phyloP scores from a whole-genome alignment of 2,329 filamentous ascomycete genomes.

The Aureobasidium sp. region DNA sequence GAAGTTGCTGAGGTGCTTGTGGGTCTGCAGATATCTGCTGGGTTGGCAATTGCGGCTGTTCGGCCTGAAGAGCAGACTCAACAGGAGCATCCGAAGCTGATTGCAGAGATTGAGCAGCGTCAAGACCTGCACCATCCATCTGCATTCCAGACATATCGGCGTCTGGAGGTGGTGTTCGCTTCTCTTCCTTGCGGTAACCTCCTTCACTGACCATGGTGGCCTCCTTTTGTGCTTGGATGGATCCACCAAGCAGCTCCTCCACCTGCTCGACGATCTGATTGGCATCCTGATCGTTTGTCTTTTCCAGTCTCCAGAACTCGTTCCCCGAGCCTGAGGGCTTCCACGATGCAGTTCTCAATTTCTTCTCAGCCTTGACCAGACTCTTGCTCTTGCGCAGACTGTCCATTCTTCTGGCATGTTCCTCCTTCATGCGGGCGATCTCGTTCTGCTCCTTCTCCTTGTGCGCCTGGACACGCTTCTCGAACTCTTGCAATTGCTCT shows the following conservation, averaged over 20 bases:
- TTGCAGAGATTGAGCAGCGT: conserved; percentile 54
- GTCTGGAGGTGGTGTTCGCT: conserved; percentile 1
- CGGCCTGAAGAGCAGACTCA: neutral
- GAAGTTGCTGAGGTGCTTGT: conserved; percentile 7
- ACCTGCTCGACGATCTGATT: conserved; percentile 69
- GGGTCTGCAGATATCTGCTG: neutral
- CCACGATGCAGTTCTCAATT: conserved; percentile 59
- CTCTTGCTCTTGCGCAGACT: conserved; percentile 63
- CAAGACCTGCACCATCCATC: conserved; percentile 32
- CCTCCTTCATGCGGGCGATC: conserved; percentile 73
- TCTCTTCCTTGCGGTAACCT: conserved; percentile 25
- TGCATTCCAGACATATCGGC: conserved; percentile 18
- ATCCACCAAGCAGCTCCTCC: conserved; percentile 60
- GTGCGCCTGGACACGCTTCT: conserved; percentile 64
- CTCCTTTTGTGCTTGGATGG: conserved; percentile 37
- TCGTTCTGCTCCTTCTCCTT: conserved; percentile 68
- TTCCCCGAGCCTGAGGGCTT: conserved; percentile 45
- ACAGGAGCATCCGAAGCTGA: conserved; percentile 27
- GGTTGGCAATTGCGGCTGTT: conserved; percentile 4
- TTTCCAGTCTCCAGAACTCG: conserved; percentile 57
- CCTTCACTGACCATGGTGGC: conserved; percentile 25
- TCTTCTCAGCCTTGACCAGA: conserved; percentile 66
- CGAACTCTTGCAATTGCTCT: conserved; percentile 76
- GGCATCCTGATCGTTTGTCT: conserved; percentile 45
- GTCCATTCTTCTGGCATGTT: conserved; percentile 68